phyloP scores from a whole-genome alignment of 163 green algal species.

The Trebouxiophyceae sp. region DNA sequence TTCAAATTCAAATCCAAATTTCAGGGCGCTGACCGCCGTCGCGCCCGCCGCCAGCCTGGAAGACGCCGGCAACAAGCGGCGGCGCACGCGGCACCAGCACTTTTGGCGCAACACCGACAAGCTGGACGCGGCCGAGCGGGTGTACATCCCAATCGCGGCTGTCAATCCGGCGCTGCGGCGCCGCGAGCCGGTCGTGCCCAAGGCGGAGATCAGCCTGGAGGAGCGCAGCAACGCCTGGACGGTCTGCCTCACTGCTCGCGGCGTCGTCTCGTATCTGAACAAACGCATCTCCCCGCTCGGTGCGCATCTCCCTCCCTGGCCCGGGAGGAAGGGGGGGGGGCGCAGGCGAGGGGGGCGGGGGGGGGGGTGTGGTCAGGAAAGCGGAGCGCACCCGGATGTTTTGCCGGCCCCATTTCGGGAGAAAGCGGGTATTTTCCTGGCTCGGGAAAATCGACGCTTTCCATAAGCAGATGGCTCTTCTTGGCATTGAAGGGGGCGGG shows the following conservation, averaged over 20 bases:
- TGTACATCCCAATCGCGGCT: background rate
- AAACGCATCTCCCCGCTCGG: constrained; percentile 16
- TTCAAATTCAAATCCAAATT: too few species aligned
- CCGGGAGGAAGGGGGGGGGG: too few species aligned
- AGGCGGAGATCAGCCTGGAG: background rate
- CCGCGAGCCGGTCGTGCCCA: background rate
- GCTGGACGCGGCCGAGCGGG: background rate
- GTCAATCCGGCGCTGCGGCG: background rate
- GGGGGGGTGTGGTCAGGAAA: too few species aligned
- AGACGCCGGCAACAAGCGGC: constrained; percentile 2
- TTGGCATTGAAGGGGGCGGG: too few species aligned
- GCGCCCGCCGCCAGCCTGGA: constrained; percentile 6
- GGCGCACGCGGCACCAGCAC: constrained; percentile 23
- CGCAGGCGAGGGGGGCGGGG: too few species aligned
- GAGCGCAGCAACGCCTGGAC: constrained; percentile 27
- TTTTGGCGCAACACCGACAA: constrained; percentile 28
- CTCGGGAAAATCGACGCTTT: too few species aligned
- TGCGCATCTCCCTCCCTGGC: too few species aligned
- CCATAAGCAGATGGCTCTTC: too few species aligned
- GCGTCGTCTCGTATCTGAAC: constrained; percentile 18
- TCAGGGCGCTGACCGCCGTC: too few species aligned
- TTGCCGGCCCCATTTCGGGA: too few species aligned
- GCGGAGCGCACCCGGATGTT: too few species aligned
- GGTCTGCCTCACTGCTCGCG: constrained; percentile 18
- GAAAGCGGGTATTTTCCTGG: too few species aligned